These are phyloP conservation scores for Talaromyces trachyspermus DNA, from an alignment of 495 filamentous ascomycete species.

Conservation along the genomic window DNA sequence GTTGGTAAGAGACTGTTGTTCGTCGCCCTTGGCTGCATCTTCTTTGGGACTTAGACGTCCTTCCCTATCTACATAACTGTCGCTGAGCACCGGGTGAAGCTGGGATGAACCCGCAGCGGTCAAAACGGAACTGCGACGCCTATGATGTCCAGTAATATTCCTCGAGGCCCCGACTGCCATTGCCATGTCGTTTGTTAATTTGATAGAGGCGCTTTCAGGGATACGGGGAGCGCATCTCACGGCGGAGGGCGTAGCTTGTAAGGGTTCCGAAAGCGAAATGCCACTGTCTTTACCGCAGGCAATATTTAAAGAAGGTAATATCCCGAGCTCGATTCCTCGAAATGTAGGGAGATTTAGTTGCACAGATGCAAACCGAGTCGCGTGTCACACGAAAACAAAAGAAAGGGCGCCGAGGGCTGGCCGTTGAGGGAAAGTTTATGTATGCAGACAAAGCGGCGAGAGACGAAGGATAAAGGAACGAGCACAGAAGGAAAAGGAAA, in stretches of 20 bases:
- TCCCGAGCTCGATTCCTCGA: neutral
- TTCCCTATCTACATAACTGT: slow-evolving; percentile 31
- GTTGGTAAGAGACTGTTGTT: slow-evolving; percentile 27
- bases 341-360: neutral
- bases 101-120: slow-evolving; percentile 23
- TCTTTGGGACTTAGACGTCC: slow-evolving; percentile 28
- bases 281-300: slow-evolving; percentile 6
- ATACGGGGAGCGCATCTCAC: neutral
- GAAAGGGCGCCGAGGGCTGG: slow-evolving; percentile 11
- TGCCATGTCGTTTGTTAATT: slow-evolving; percentile 3
- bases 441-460: too few species aligned
- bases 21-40: slow-evolving; percentile 26
- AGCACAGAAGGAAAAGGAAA: neutral
- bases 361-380: neutral
- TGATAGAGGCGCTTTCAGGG: neutral
- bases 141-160: slow-evolving; percentile 42
- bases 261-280: slow-evolving; percentile 10
- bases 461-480: too few species aligned
- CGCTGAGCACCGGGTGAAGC: slow-evolving; percentile 27
- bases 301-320: slow-evolving; percentile 4
- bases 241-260: neutral
- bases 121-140: slow-evolving; percentile 53
- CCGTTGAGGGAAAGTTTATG: neutral
- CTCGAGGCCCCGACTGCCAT: slow-evolving; percentile 10
- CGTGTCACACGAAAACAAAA: slow-evolving; percentile 7